A percentile compares a stretch with the other conserved stretches of the same genome.
Evolutionary conservation across 2,329 filamentous ascomycete genomes (phyloP).

Genomic region (Colletotrichum nymphaeae): DNA sequence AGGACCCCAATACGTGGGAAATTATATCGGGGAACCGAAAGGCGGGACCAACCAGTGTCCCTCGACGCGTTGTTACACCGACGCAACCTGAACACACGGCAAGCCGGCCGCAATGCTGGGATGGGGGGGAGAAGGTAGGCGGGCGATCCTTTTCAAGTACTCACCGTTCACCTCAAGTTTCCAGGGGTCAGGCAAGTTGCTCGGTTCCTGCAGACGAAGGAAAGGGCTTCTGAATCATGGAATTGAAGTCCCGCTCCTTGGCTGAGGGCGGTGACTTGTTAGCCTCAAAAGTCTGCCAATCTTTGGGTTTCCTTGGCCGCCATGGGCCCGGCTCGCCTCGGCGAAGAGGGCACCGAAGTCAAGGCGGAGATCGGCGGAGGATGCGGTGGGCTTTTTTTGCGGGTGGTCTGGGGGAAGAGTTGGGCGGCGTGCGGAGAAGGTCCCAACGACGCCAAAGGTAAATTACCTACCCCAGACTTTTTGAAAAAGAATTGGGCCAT

Average conservation of each 20-base stretch:
- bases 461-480: neutral
- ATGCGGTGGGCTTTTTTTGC: neutral
- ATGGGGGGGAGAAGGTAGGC: neutral
- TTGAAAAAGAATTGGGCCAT: constrained; percentile 1
- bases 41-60: neutral
- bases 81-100: constrained; percentile 11
- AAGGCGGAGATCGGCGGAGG: constrained; percentile 1
- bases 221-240: neutral
- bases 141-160: neutral
- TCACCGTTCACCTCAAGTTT: neutral
- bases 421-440: constrained; percentile 14
- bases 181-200: neutral
- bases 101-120: neutral
- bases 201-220: neutral
- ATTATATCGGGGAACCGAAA: constrained; percentile 1
- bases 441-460: neutral
- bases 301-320: neutral
- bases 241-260: neutral
- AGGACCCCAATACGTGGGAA: constrained; percentile 10
- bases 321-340: constrained; percentile 4
- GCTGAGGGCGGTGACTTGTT: neutral
- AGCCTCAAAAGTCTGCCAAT: neutral
- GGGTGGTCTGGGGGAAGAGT: neutral
- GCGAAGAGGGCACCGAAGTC: constrained; percentile 14
- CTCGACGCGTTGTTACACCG: constrained; percentile 29